Base-by-base conservation (phyloP, 768 basidiomycete genomes). In the Trametes elegans region DNA sequence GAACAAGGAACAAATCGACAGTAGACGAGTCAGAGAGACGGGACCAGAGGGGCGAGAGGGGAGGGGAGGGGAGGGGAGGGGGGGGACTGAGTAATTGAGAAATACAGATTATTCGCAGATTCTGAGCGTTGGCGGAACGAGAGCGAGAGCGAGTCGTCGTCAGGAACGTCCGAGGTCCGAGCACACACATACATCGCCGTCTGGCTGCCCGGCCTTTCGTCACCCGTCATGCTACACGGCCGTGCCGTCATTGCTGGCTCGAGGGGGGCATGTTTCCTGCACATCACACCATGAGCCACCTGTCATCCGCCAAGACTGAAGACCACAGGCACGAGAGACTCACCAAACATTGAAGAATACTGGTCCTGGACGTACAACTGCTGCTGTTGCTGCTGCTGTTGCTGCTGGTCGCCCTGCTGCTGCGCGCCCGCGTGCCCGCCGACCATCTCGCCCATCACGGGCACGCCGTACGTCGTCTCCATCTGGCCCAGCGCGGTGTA, bases 401-500 rank as follows among this genome's bases (percentile, higher is more conserved):
- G 50, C 39, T n/a, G 45, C 49, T 61, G 55, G 36, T 66, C 62
- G 38, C 55, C 46, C 41, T 61, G 59, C 41, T 61, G 59, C 36
- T 28, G 50, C 39, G 36, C 55, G 28, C 39, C 34, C 13, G 27
- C 27, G 31, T 58, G 61, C 46, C n/a, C 60, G 43, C 41, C 19
- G 18, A 57, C 61, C 58, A 64, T 53, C 31, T 65, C 68, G 48
- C 59, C 57, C 32, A 66, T 60, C 27, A 64, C 64, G 10, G 64
- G 66, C 42, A 67, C 61, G 16, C 57, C 60, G 38, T 68, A 71
- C 44, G 68, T 61, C 59, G 69, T 52, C 42, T 68, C 67, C 55
- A 71, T 64, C 62, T 71, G 70, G 31, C 60, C 64, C 46, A 73
- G 48, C 35, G 68, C 57, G 19, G 69, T 62, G 39, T 70, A 70